Percentiles rank a stretch among this genome's conserved stretches.
These are phyloP conservation scores for Solanum piurae DNA, from an alignment of 257 asterid species.

Conservation along the genomic window DNA sequence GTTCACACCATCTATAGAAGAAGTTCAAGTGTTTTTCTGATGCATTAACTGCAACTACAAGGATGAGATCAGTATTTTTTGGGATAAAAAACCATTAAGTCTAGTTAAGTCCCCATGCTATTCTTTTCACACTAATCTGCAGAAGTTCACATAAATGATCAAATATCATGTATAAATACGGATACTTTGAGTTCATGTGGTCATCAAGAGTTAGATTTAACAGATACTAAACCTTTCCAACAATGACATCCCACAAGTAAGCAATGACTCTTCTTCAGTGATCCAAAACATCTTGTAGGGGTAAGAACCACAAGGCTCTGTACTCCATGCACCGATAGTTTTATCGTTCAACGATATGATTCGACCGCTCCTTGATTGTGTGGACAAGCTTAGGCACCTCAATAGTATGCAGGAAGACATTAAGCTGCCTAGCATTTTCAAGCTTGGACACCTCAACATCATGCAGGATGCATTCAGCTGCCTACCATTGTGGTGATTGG, in stretches of 20 bases:
- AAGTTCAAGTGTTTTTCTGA: neutral
- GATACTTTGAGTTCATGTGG: neutral
- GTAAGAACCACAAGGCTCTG: neutral
- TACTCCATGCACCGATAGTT: conserved; percentile 10
- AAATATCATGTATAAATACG: neutral
- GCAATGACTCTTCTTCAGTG: neutral
- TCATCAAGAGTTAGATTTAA: neutral
- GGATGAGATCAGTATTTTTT: neutral
- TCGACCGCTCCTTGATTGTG: conserved; percentile 23
- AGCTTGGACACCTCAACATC: neutral
- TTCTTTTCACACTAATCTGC: neutral
- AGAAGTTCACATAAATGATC: neutral
- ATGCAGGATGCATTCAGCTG: neutral
- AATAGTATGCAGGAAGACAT: neutral
- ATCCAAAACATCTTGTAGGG: neutral
- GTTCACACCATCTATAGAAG: neutral
- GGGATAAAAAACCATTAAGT: neutral
- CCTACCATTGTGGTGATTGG: conserved; percentile 37
- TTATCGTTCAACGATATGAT: conserved; percentile 15
- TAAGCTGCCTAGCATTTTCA: conserved; percentile 8
- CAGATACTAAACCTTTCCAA: neutral
- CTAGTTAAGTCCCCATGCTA: neutral
- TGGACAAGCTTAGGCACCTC: conserved; percentile 3
- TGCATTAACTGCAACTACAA: neutral
- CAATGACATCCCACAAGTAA: neutral